Base-by-base conservation (phyloP, 306 rosid species). In the Lathyrus aphaca region DNA sequence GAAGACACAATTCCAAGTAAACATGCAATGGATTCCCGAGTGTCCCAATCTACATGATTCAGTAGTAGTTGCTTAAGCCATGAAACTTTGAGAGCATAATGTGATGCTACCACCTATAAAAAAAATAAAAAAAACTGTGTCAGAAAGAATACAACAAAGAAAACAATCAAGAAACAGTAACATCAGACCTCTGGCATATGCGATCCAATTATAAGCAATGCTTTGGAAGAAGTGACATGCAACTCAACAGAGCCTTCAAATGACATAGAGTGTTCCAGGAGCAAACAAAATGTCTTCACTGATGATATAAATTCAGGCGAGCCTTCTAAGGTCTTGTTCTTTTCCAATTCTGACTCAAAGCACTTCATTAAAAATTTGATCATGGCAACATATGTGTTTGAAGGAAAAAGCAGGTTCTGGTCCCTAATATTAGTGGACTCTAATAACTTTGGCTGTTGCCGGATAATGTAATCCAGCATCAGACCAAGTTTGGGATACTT, bases 1-100 rank as follows among this genome's bases (percentile, higher is more conserved):
- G 90, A 90, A 72, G 98, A 88, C 69, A 90, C 94, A 53, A 93
- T 81, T 74, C 98, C 98, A 78, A 93, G 96, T 85, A 93, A 72
- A 25, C 96, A 89, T 72, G 98, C 97, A 42, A 86, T 84, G 69
- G 94, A 86, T 85, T 93, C 97, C 73, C 97, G 98, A 56, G 97
- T 88, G 74, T 90, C 89, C 85, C 86, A 69, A 72, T 93, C 96
- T 75, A 93, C 82, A 57, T 93, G 98, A 85, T 83, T 84, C 39
- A 90, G 81, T 51, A 90, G 81, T 51, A 90, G 78, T 79, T 82
- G 86, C 84, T 87, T 90, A 74, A 93, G 81, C 97, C 97, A 90
- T 48, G 90, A 84, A 79, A 85, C 74, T 82, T 84, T 90, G 35
- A 15, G 74, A 19, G 87, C 86, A 74, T 79, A 88, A 75, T 82